Evolutionary conservation across 1,139 yeast species (phyloP), one percentile per base, ranked within the genome.

Genomic region (Nakaseomyces bracarensis): DNA sequence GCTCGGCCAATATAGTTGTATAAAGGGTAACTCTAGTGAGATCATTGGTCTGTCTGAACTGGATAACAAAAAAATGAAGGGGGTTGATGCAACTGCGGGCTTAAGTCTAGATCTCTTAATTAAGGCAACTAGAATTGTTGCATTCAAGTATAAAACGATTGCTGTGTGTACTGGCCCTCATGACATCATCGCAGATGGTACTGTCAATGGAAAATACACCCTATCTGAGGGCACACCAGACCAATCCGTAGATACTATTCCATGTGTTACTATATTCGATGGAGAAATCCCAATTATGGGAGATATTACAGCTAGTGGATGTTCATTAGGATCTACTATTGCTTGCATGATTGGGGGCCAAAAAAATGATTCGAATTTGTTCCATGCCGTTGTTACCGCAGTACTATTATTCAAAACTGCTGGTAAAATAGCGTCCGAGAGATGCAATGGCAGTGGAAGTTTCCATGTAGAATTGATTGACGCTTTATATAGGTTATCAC

Each of bases 11-110:
- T 71, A 75, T 43, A 65, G 82, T 1, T 87, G 86, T 14, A 79
- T 87, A 50, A 86, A 89, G 60, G 96, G 96, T 1, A 89, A 89
- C 55, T 73, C 77, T 10, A 87, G 93, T n/a, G 97, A 89, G 55
- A 82, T 89, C 11, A 57, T 72, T 46, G 66, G 75, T 0, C 58
- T 72, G 10, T 71, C 75, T 0, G 65, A 65, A 2, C 54, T 66
- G 1, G 60, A 61, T 3, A 50, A 48, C 2, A 58, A 62, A 0
- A 57, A 65, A 25, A 82, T 82, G 89, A 72, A 75, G 47, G 96
- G 96, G 14, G 93, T 83, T 5, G 95, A 84, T 56, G 75, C 81
- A 15, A 72, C 71, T 1, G 53, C 66, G 2, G 42, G 47, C 1
- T 57, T 61, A n/a, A 60, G 66, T 2, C 57, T 61, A 4, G 58